Evolutionary conservation across 2,329 filamentous ascomycete species (phyloP), one percentile per base, ranked within the genome.

Genomic region (Fusarium albidum): DNA sequence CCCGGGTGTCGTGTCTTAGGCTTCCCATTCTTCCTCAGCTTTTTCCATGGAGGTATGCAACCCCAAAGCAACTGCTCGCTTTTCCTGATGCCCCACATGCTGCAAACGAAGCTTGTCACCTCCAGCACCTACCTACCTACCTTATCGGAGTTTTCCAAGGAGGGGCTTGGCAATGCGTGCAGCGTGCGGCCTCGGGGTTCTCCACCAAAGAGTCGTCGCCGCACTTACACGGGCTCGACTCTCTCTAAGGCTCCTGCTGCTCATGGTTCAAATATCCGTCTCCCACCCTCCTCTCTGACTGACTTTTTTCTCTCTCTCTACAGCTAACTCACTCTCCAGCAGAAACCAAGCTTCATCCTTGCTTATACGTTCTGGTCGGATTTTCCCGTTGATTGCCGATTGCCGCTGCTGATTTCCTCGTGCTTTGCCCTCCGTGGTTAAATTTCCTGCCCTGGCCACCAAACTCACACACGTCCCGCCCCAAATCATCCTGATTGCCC

Each of bases 221-320:
- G 61, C 63, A 65, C 63, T 67, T 66, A 67, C 54, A 66, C 49
- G 41, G 40, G 33, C 25, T 51, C 32, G 28, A 25, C 38, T 17
- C 33, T 9, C 47, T 46, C 39, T 29, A 21, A 21, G 21, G 21
- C 50, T 17, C 26, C 28, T 42, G 27, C 33, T 27, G 17, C 38
- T 38, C 45, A 44, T 37, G 29, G 32, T 64, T 66, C 64, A 67
- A 66, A 67, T 67, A 67, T 57, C 54, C 43, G 38, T 67, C 64
- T 65, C 52, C 61, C 61, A 55, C 63, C 65, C 57, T 52, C 51
- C 49, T 40, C 44, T 38, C 39, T 39, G 32, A 29, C 26, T 32
- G 31, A 44, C 35, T 44, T 32, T 21, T 21, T 60, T 41, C 40
- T 27, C 29, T 21, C 57, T 41, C 40, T 27, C 29, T 34, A n/a